Evolutionary conservation across 495 filamentous ascomycete species (phyloP).

Genomic region (Penicillium atrosanguineum): DNA sequence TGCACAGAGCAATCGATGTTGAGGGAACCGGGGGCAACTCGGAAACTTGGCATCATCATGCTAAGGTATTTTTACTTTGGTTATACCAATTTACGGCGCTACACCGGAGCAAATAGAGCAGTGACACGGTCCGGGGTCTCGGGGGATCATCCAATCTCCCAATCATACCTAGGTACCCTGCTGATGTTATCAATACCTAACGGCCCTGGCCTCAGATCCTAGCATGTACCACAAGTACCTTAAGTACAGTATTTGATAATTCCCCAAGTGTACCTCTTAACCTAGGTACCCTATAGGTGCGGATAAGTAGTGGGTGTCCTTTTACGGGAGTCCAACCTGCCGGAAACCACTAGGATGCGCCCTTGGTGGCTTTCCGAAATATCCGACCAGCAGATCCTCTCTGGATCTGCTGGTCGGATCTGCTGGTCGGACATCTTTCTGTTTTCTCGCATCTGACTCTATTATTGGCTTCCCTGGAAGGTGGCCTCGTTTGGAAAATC

Average conservation of each 20-base stretch:
- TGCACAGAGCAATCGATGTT: constrained; percentile 22
- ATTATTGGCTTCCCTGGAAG: background rate
- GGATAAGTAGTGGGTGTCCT: background rate
- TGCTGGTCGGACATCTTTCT: constrained; percentile 3
- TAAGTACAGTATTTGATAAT: background rate
- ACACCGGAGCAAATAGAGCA: constrained; percentile 1
- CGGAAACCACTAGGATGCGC: constrained; percentile 11
- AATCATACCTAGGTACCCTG: background rate
- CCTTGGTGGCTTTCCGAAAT: constrained; percentile 14
- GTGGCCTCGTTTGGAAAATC: background rate
- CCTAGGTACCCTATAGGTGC: background rate
- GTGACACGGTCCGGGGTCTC: constrained; percentile 13
- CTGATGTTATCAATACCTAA: background rate
- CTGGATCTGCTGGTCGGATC: background rate
- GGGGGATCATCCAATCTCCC: background rate
- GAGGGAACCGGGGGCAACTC: constrained; percentile 14
- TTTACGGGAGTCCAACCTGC: background rate
- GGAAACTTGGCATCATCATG: constrained; percentile 11
- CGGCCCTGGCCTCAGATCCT: background rate
- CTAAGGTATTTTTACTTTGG: background rate
- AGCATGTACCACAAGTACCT: background rate
- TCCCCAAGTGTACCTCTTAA: background rate
- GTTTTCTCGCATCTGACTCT: background rate
- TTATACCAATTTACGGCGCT: background rate
- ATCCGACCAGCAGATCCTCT: constrained; percentile 19